Evolutionary conservation across 352 stramenopile genomes (phyloP), one percentile per base, ranked within the genome.

Genomic region (Globisporangium viniferum): DNA sequence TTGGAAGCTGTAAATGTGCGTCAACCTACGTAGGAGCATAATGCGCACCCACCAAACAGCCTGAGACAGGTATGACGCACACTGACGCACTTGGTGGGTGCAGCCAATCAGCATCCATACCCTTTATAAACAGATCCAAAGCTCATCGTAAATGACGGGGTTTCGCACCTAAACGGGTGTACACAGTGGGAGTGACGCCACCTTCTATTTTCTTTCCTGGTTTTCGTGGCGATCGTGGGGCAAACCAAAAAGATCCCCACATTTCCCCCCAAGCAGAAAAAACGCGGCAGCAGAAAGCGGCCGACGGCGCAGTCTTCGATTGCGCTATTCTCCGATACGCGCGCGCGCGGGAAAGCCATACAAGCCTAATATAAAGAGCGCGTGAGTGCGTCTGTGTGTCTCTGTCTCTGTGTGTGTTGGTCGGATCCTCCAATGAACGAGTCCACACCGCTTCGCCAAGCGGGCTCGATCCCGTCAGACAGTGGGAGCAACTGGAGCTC

Each of bases 391-490:
- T 60, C 29, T 60, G 56, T 48, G 56, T 31, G 56, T 61, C 20
- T 7, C 29, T 44, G 56, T 46, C 35, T 41, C 36, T 44, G 31
- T 31, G 27, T 46, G 29, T 5, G 31, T 33, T 61, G 29, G 55
- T n/a, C 33, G 55, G 15, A 14, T 46, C 24, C 36, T 33, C 10
- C n/a, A 49, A 76, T 86, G 74, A 73, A 88, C 71, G 82, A 90
- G 64, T 57, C 29, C 53, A 88, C 80, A 65, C 77, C 80, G 49
- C 72, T 90, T 61, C 76, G 74, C 58, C 76, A 69, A 59, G 71
- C 70, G 44, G n/a, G 27, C n/a, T 58, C 59, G 29, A 31, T 71
- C 39, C 68, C 70, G 20, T 68, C 71, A 46, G 58, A 65, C 57
- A 61, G 73, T 61, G 56, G 55, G 31, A 61, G 29, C 2, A 20